Base-by-base conservation (phyloP, 208 protist species). In the Leishmania tropica region DNA sequence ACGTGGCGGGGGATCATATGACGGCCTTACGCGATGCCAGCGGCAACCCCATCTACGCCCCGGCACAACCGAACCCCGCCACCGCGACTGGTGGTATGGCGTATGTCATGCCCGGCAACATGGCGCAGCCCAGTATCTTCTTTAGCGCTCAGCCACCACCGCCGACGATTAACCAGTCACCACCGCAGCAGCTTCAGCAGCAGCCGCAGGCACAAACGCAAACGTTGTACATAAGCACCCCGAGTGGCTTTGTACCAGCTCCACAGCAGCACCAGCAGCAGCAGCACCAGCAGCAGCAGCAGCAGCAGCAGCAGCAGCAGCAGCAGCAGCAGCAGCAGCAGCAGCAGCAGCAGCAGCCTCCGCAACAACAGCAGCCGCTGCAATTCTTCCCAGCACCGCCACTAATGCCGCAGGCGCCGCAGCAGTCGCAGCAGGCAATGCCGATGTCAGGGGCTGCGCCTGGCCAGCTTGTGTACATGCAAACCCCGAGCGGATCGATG, bases 401-500 rank as follows among this genome's bases (percentile, higher is more conserved):
- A 51, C 68, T 37, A 17, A 7, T 35, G 64, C 64, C 64, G 64
- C 64, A 70, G 64, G 19, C 35, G 11, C 64, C 19, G 64, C 64
- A 35, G 11, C 62, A 67, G 62, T 37, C 75, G 31, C 48, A 28
- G 42, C 42, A 37, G 28, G 11, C 45, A n/a, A 60, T 76, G 31
- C 73, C 73, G 10, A 76, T 62, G 73, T 0, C 56, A 65, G 60
- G 42, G 15, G 2, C 75, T 28, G 35, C 51, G 8, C 75, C 75
- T 35, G 75, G 75, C 1, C 75, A 79, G 53, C n/a, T 85, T 24
- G 47, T 85, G 40, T 85, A 81, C 51, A 54, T 85, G 75, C 81
- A 76, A 42, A 56, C 71, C 3, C 3, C 81, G 40, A 85, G 68
- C 76, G 81, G 81, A 35, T 60, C 81, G 31, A 51, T 85, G 31